Percentiles rank a stretch among this genome's conserved stretches.
These are phyloP conservation scores for Fraxinus quadrangulata DNA, from an alignment of 257 asterid species.

Conservation along the genomic window DNA sequence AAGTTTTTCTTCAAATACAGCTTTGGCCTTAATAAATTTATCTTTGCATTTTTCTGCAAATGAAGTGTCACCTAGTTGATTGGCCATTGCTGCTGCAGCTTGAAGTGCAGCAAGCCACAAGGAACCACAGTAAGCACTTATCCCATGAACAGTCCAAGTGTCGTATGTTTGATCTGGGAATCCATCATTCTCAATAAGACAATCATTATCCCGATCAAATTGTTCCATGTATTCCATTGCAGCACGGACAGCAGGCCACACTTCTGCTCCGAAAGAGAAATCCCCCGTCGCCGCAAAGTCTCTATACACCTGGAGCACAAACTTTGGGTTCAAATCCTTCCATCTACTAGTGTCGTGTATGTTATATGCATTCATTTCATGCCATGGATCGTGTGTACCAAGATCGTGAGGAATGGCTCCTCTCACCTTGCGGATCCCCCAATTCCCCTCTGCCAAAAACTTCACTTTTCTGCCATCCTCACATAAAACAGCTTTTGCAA, in stretches of 20 bases:
- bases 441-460: slow-evolving; percentile 84
- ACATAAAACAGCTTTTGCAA: slow-evolving; percentile 75
- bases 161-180: slow-evolving; percentile 98
- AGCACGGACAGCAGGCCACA: slow-evolving; percentile 95
- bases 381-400: slow-evolving; percentile 99
- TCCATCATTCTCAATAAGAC: slow-evolving; percentile 91
- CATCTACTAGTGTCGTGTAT: slow-evolving; percentile 94
- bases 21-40: slow-evolving; percentile 66
- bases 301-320: slow-evolving; percentile 90
- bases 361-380: slow-evolving; percentile 97
- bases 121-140: slow-evolving; percentile 94
- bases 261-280: slow-evolving; percentile 77
- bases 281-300: slow-evolving; percentile 96
- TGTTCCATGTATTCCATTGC: slow-evolving; percentile 98
- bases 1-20: slow-evolving; percentile 66
- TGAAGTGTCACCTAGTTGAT: slow-evolving; percentile 73
- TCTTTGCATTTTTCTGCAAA: slow-evolving; percentile 71
- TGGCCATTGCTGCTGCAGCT: slow-evolving; percentile 92
- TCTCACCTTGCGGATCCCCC: slow-evolving; percentile 85
- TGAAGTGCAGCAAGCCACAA: slow-evolving; percentile 96
- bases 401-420: slow-evolving; percentile 99
- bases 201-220: slow-evolving; percentile 80
- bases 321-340: slow-evolving; percentile 95
- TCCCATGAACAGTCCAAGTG: slow-evolving; percentile 95
- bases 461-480: slow-evolving; percentile 83